Conservation (phyloP, 139 green algal genomes). For the Eudorina sp. region DNA sequence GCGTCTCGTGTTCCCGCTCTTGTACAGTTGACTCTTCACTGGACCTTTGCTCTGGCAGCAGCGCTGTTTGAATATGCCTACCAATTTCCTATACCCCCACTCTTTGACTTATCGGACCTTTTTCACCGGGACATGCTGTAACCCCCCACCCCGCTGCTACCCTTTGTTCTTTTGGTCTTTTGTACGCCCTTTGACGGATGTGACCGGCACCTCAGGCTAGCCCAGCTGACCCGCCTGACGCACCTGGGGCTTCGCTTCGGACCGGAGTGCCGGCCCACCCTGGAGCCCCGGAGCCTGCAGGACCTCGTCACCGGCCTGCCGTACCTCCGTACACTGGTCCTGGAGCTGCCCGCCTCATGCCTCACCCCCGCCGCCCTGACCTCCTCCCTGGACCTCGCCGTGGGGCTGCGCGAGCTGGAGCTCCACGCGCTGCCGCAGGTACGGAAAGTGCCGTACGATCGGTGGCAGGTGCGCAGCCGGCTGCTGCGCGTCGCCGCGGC, state of each 20-base stretch:
- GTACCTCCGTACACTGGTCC: not conserved
- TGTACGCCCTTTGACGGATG: too few relatives aligned
- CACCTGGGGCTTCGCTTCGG: not conserved
- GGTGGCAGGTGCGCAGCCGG: not conserved
- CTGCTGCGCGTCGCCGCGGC: not conserved
- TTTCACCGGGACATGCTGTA: not conserved
- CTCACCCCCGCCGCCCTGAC: not conserved
- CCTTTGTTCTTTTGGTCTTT: too few relatives aligned
- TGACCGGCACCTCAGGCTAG: not conserved
- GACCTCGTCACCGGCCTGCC: not conserved
- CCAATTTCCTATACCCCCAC: not conserved
- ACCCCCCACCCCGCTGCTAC: not conserved
- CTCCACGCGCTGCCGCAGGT: not conserved
- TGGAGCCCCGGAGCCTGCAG: not conserved
- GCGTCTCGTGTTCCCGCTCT: too few relatives aligned
- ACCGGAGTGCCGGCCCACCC: not conserved
- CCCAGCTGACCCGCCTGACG: not conserved
- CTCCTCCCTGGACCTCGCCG: not conserved
- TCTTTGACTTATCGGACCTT: not conserved
- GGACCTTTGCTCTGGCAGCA: too few relatives aligned
- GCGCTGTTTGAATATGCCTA: too few relatives aligned
- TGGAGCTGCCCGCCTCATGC: constrained; percentile 8
- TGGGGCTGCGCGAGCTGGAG: not conserved
- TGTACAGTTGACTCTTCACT: too few relatives aligned
- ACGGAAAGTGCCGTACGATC: not conserved